Percentiles rank a stretch among this genome's conserved stretches.
Conservation (phyloP, 805 yeast genomes). For the Monosporozyma solicola region DNA sequence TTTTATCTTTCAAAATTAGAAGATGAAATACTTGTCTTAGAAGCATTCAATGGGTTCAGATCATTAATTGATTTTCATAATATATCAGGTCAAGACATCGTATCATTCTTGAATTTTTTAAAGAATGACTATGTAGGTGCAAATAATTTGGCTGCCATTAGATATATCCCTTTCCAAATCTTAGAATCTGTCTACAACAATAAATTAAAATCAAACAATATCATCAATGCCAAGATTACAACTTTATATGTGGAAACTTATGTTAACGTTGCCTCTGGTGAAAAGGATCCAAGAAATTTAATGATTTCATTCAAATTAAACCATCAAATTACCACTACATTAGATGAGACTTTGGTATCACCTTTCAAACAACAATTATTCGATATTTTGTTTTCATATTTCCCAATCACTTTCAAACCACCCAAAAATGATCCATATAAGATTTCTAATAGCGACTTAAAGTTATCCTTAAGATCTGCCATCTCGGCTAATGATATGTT, state of each 20-base stretch:
- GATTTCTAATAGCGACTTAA: constrained; percentile 67
- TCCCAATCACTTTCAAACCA: constrained; percentile 91
- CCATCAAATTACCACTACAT: constrained; percentile 33
- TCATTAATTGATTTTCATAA: constrained; percentile 45
- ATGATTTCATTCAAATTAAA: constrained; percentile 58
- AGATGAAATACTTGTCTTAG: constrained; percentile 47
- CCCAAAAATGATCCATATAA: constrained; percentile 78
- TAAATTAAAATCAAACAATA: constrained; percentile 20
- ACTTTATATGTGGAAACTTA: constrained; percentile 37
- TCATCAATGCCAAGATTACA: constrained; percentile 15
- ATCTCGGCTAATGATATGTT: constrained; percentile 52
- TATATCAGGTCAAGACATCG: constrained; percentile 32
- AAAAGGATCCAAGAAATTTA: constrained; percentile 89
- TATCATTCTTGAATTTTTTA: constrained; percentile 32
- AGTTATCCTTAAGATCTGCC: constrained; percentile 49
- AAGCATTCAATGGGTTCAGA: constrained; percentile 45
- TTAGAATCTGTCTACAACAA: constrained; percentile 31
- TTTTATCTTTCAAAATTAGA: constrained; percentile 62
- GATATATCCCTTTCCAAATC: constrained; percentile 51
- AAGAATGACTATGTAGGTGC: constrained; percentile 43
- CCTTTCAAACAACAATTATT: constrained; percentile 53
- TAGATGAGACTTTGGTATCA: constrained; percentile 13
- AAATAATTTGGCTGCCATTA: constrained; percentile 49
- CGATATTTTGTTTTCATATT: constrained; percentile 87
- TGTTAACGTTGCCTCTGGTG: constrained; percentile 67